A percentile compares a stretch with the other conserved stretches of the same genome.
Evolutionary conservation across 2,329 filamentous ascomycete species (phyloP).

Genomic region (Exophiala spinifera): DNA sequence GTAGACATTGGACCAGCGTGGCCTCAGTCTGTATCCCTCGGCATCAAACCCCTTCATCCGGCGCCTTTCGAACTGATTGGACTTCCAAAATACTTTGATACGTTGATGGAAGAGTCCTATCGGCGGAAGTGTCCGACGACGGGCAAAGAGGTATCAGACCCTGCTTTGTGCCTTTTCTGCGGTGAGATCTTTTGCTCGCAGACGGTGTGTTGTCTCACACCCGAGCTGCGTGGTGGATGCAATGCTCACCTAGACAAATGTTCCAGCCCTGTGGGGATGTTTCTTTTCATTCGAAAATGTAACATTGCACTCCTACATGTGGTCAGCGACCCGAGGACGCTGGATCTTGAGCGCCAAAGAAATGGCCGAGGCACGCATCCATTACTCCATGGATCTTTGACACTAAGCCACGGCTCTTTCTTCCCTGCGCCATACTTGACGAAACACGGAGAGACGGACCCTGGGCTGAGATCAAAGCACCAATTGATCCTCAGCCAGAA

Average conservation of each 20-base stretch:
- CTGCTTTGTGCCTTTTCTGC: constrained; percentile 89
- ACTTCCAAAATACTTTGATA: constrained; percentile 86
- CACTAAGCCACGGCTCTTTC: constrained; percentile 65
- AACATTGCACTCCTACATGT: constrained; percentile 79
- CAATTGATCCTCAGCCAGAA: constrained; percentile 92
- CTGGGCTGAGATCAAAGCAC: constrained; percentile 80
- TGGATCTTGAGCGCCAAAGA: constrained; percentile 11
- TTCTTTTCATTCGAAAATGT: constrained; percentile 96
- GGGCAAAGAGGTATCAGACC: constrained; percentile 86
- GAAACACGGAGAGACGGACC: constrained; percentile 90
- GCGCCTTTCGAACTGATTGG: constrained; percentile 92
- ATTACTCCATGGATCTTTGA: constrained; percentile 8
- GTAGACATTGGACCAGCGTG: constrained; percentile 25
- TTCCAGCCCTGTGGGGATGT: constrained; percentile 63
- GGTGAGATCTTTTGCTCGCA: constrained; percentile 97
- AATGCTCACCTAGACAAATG: constrained; percentile 78
- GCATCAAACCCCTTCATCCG: constrained; percentile 67
- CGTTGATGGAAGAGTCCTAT: constrained; percentile 86
- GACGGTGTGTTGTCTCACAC: constrained; percentile 77
- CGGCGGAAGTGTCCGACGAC: constrained; percentile 80
- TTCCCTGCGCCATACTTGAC: constrained; percentile 90
- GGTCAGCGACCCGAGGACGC: constrained; percentile 20
- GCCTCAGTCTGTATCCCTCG: constrained; percentile 34
- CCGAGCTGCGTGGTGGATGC: constrained; percentile 72
- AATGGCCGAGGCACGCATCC: constrained; percentile 6